Percentiles rank a stretch among this genome's conserved stretches.
Evolutionary conservation across 768 basidiomycete genomes (phyloP).

Genomic region (Amanita molliuscula): DNA sequence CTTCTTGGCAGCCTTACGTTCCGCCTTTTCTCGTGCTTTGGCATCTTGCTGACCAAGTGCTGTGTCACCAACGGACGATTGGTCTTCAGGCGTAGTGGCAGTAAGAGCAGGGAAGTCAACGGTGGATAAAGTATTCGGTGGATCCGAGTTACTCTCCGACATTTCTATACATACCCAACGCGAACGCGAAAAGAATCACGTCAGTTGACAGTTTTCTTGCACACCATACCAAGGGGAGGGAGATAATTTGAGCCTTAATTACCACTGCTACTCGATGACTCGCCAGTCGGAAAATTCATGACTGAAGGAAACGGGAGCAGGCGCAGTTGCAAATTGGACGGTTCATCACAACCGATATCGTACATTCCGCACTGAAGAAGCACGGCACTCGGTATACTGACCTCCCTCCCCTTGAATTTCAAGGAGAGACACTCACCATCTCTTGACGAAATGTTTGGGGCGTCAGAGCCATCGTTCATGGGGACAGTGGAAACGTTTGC

Average conservation of each 20-base stretch:
- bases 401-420: slow-evolving; percentile 68
- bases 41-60: slow-evolving; percentile 4
- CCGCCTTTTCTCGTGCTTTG: slow-evolving; percentile 32
- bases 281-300: slow-evolving; percentile 29
- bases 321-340: slow-evolving; percentile 26
- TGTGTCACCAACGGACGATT: slow-evolving; percentile 13
- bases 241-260: slow-evolving; percentile 21
- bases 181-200: slow-evolving; percentile 27
- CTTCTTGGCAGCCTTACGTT: slow-evolving; percentile 57
- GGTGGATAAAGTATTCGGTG: slow-evolving; percentile 50
- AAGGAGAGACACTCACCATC: slow-evolving; percentile 59
- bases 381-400: slow-evolving; percentile 82
- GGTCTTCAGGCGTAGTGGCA: slow-evolving; percentile 22
- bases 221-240: slow-evolving; percentile 40
- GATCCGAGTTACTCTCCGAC: slow-evolving; percentile 14
- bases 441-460: slow-evolving; percentile 22
- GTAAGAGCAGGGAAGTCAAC: slow-evolving; percentile 72
- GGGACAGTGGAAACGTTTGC: slow-evolving; percentile 12
- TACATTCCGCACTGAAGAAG: slow-evolving; percentile 83
- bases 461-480: slow-evolving; percentile 11
- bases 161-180: not conserved
- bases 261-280: slow-evolving; percentile 18
- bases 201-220: slow-evolving; percentile 28
- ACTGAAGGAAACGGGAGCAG: slow-evolving; percentile 19
- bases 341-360: slow-evolving; percentile 59